phyloP scores from a whole-genome alignment of 139 green algal genomes.

The Micractinium conductrix region DNA sequence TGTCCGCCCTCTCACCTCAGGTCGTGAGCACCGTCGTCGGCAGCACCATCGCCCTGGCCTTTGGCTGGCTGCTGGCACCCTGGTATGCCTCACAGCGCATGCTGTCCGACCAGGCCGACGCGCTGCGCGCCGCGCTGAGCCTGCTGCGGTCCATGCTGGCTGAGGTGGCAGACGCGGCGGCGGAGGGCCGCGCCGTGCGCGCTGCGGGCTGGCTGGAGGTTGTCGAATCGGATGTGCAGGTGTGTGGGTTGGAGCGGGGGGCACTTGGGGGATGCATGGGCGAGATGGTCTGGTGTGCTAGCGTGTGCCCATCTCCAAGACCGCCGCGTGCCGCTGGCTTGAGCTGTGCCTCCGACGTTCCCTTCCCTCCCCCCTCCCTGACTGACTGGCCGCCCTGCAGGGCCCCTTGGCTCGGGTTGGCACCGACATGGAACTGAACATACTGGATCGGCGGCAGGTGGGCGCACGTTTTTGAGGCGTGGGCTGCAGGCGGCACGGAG shows the following conservation, averaged over 20 bases:
- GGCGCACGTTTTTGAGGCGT: neutral
- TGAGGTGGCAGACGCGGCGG: neutral
- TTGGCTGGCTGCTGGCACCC: constrained; percentile 27
- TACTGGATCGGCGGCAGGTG: constrained; percentile 24
- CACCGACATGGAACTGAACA: constrained; percentile 28
- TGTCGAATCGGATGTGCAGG: constrained; percentile 4
- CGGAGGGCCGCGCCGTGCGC: neutral
- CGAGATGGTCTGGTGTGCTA: neutral
- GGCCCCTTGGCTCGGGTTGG: constrained; percentile 7
- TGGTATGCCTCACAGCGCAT: constrained; percentile 18
- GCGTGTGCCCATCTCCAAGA: too few species aligned
- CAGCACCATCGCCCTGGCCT: constrained; percentile 16
- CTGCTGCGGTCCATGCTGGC: neutral
- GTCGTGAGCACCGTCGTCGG: constrained; percentile 29
- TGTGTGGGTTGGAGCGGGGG: neutral
- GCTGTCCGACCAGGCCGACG: constrained; percentile 2
- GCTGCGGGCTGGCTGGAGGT: neutral
- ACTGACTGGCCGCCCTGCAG: neutral
- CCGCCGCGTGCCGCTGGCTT: neutral
- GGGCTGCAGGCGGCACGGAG: neutral
- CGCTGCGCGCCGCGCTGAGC: neutral
- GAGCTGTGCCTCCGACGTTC: neutral
- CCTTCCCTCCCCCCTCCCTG: neutral
- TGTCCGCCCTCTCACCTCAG: neutral
- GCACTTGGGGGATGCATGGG: neutral